Evolutionary conservation across 371 early-diverging fungal genomes (phyloP), one percentile per base, ranked within the genome.

Genomic region (Mucor mucedo): DNA sequence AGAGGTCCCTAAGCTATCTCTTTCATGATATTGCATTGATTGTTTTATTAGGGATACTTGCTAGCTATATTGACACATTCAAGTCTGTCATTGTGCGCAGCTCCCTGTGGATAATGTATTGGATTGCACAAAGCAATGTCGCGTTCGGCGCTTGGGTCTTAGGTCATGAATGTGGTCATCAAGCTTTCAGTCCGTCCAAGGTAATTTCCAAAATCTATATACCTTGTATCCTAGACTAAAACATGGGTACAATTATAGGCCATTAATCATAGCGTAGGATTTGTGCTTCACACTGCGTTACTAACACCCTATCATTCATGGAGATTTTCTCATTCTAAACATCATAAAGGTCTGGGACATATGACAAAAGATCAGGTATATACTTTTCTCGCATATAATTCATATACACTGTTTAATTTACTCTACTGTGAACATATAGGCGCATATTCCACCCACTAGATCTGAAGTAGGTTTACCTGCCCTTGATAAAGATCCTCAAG

Each of bases 121-220:
- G 93, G 92, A 69, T 87, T 44, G 72, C 77, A 40, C 92, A 91
- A 76, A 94, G 94, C 48, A 80, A 90, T 55, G 89, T 93, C 33
- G 83, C 85, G 67, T 93, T 93, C 27, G 95, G 95, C 39, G 56
- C 92, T 53, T 95, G 95, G 95, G 91, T 93, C 32, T 77, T 93
- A 58, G 95, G 93, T 52, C 95, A 95, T 73, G 94, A 91, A 72
- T 87, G 90, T 65, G 95, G 94, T 5, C 95, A 94, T 70, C 91
- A 89, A 57, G 86, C 90, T 5, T 95, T 92, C 83, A 90, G 91
- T 40, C 81, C 88, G 61, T 86, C 87, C 77, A 84, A 84, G 67
- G 59, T 55, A 65, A 21, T 39, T 21, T 21, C 21, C 21, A 21
- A 21, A 21, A 21, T 1, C 21, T 21, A 21, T 21, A 21, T 21